Percentiles rank a stretch among this genome's conserved stretches.
These are phyloP conservation scores for Entonaema liquescens DNA, from an alignment of 495 filamentous ascomycete genomes.

Conservation along the genomic window DNA sequence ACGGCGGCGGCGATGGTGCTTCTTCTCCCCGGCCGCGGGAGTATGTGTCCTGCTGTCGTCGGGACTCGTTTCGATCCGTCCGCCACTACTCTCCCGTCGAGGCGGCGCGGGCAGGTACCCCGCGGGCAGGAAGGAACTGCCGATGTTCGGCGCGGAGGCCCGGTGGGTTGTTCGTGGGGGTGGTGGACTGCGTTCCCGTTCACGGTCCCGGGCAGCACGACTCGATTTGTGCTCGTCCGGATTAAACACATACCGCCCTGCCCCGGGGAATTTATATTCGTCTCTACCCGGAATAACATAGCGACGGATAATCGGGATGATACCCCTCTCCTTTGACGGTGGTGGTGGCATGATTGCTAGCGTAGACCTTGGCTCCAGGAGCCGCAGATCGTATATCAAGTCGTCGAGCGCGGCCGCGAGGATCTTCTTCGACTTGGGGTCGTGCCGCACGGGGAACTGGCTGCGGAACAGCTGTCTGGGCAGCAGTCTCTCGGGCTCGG, in stretches of 20 bases:
- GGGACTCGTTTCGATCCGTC: background rate
- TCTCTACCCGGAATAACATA: slow-evolving; percentile 13
- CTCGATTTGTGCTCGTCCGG: background rate
- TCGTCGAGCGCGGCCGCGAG: slow-evolving; percentile 42
- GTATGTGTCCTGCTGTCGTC: too few relatives aligned
- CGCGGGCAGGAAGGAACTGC: slow-evolving; percentile 1
- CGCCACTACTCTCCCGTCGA: background rate
- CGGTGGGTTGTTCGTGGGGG: slow-evolving; percentile 1
- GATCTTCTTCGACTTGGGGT: slow-evolving; percentile 39
- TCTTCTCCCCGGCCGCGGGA: background rate
- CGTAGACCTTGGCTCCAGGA: slow-evolving; percentile 8
- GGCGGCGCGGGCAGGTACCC: slow-evolving; percentile 6
- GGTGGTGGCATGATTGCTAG: slow-evolving; percentile 19
- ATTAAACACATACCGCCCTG: too few relatives aligned
- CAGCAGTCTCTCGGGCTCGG: slow-evolving; percentile 75
- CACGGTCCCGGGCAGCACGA: too few relatives aligned
- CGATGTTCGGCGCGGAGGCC: slow-evolving; percentile 25
- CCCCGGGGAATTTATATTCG: too few relatives aligned
- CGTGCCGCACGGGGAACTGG: slow-evolving; percentile 66
- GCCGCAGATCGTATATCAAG: slow-evolving; percentile 39
- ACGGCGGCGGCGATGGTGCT: background rate
- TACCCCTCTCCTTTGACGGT: background rate
- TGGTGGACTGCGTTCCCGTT: too few relatives aligned
- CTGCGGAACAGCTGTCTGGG: slow-evolving; percentile 80
- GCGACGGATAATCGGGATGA: background rate